Conservation (phyloP, 805 yeast species). For the Saturnispora ahearnii region DNA sequence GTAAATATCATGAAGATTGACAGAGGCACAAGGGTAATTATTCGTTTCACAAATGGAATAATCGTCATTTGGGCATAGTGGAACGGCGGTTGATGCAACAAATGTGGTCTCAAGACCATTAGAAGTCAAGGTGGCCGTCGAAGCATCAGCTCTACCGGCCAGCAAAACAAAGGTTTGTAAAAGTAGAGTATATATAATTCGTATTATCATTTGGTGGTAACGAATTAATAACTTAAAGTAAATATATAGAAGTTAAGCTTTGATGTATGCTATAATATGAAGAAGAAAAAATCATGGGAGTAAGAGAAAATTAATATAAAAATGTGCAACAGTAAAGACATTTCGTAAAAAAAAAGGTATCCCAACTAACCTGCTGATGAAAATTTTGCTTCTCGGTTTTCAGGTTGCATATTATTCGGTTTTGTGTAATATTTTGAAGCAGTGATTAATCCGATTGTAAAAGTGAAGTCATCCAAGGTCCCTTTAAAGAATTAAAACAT, state of each 20-base stretch:
- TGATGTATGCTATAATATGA: background rate
- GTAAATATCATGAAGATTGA: slow-evolving; percentile 1
- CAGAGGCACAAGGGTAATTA: slow-evolving; percentile 11
- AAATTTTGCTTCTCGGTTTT: no score
- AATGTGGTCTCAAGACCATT: background rate
- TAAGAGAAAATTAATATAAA: no score
- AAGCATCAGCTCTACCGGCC: background rate
- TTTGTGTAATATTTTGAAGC: no score
- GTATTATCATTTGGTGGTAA: background rate
- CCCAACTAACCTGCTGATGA: no score
- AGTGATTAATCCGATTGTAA: no score
- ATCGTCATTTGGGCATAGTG: slow-evolving; percentile 3
- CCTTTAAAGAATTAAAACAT: no score
- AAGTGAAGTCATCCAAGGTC: no score
- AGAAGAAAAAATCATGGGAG: no score
- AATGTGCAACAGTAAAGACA: no score
- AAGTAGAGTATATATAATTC: background rate
- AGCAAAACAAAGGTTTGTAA: background rate
- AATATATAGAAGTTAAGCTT: background rate
- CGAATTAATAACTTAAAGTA: background rate
- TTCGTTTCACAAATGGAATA: slow-evolving; percentile 1
- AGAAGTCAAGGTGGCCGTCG: background rate
- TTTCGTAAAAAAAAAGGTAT: no score
- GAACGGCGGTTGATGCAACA: slow-evolving; percentile 2
- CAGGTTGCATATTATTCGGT: no score